Percentiles rank a stretch among this genome's conserved stretches.
phyloP scores from a whole-genome alignment of 768 basidiomycete species.

The Pholiota microspora region DNA sequence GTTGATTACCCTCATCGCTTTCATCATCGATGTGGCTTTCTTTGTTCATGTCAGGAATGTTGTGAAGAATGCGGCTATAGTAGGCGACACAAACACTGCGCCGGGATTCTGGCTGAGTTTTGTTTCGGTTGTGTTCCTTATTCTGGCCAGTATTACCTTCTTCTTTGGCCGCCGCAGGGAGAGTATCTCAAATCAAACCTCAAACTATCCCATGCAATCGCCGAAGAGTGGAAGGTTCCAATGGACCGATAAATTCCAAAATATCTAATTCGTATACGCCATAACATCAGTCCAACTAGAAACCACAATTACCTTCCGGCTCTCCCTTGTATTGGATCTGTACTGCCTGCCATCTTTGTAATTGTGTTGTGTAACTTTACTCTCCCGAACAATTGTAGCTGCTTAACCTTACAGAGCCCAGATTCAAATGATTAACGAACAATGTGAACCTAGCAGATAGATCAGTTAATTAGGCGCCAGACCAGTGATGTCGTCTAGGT shows the following conservation, averaged over 20 bases:
- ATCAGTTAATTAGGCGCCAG: too few species aligned
- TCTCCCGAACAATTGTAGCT: too few species aligned
- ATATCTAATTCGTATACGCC: not conserved
- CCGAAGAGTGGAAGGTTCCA: not conserved
- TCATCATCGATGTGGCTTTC: slow-evolving; percentile 76
- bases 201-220: slow-evolving; percentile 31
- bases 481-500: too few species aligned
- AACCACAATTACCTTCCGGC: too few species aligned
- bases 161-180: slow-evolving; percentile 65
- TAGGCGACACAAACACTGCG: slow-evolving; percentile 44
- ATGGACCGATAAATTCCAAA: not conserved
- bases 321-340: too few species aligned
- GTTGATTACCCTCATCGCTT: slow-evolving; percentile 64
- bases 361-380: too few species aligned
- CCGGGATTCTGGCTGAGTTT: slow-evolving; percentile 79
- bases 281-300: too few species aligned
- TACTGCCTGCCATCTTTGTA: too few species aligned
- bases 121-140: slow-evolving; percentile 58
- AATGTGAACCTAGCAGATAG: too few species aligned
- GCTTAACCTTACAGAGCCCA: too few species aligned
- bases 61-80: slow-evolving; percentile 47
- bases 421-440: too few species aligned
- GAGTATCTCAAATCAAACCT: slow-evolving; percentile 42
- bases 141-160: slow-evolving; percentile 65
- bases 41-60: slow-evolving; percentile 59